Conservation (phyloP, 179 eudicot genomes). For the Silene coronaria region DNA sequence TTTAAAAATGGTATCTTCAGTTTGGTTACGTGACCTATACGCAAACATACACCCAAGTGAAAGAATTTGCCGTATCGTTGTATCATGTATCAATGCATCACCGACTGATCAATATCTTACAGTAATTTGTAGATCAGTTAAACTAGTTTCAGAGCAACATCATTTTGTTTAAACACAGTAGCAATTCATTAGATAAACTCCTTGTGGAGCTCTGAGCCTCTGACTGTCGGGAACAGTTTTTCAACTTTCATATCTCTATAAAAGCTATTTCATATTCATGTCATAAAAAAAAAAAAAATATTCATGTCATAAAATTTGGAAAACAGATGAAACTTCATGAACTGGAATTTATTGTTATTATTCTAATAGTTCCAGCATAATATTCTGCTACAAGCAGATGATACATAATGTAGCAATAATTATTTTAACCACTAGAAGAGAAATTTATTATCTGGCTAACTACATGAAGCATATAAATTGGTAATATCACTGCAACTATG, state of each 20-base stretch:
- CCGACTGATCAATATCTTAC: neutral
- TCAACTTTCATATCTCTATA: neutral
- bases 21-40: conserved; percentile 9
- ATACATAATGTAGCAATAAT: neutral
- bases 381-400: neutral
- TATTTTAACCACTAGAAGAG: neutral
- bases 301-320: no score
- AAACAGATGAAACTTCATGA: neutral
- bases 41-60: neutral
- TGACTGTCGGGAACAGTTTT: neutral
- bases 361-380: neutral
- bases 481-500: neutral
- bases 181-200: no score
- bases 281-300: neutral
- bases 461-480: neutral
- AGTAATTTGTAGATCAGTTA: neutral
- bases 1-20: neutral
- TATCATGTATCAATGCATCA: neutral
- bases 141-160: neutral
- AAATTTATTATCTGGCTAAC: neutral
- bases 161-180: neutral
- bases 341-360: neutral
- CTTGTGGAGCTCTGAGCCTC: neutral
- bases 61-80: neutral
- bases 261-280: neutral